phyloP scores from a whole-genome alignment of 1,284 basidiomycete genomes.

The Fomitiporia mediterranea region DNA sequence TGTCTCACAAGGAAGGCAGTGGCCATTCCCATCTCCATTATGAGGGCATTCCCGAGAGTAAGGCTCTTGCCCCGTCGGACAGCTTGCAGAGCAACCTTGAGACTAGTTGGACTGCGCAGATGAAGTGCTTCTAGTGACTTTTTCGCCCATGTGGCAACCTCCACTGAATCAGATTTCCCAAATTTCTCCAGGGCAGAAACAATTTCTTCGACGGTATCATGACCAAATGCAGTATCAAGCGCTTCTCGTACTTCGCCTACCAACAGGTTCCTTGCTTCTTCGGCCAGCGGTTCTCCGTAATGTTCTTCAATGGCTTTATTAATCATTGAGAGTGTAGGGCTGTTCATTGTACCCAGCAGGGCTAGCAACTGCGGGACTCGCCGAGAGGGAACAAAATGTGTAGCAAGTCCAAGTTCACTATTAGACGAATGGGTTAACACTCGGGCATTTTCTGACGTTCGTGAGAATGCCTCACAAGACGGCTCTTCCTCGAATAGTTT shows the following conservation, averaged over 20 bases:
- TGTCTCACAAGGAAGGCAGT: constrained; percentile 73
- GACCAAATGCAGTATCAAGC: constrained; percentile 75
- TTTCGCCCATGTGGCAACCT: constrained; percentile 69
- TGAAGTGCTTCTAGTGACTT: constrained; percentile 61
- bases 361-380: constrained; percentile 66
- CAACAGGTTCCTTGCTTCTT: constrained; percentile 54
- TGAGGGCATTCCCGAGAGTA: constrained; percentile 61
- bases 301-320: constrained; percentile 66
- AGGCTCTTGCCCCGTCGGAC: constrained; percentile 65
- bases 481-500: constrained; percentile 67
- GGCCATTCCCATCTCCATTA: constrained; percentile 80
- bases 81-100: constrained; percentile 80
- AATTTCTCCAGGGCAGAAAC: constrained; percentile 51
- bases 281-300: constrained; percentile 50
- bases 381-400: constrained; percentile 81
- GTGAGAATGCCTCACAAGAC: constrained; percentile 61
- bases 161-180: constrained; percentile 38
- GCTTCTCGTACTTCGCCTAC: constrained; percentile 64
- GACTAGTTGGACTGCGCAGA: constrained; percentile 81
- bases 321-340: constrained; percentile 45
- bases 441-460: background rate
- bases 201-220: constrained; percentile 68
- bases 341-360: constrained; percentile 55
- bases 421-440: background rate
- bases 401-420: constrained; percentile 87